A percentile compares a stretch with the other conserved stretches of the same genome.
Evolutionary conservation across 257 asterid genomes (phyloP).

Genomic region (Petunia secreta): DNA sequence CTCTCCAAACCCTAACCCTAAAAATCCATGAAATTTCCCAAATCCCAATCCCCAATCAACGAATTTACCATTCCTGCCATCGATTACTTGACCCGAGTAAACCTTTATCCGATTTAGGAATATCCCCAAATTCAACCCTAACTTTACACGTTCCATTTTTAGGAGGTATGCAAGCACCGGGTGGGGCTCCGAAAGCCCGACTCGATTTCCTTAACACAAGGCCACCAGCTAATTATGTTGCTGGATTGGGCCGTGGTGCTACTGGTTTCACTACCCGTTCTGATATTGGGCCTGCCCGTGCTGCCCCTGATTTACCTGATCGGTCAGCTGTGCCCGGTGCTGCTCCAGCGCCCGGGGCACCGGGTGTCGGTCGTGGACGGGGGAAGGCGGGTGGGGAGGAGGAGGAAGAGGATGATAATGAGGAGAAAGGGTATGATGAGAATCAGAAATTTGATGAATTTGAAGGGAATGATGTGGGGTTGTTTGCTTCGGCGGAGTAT

Average conservation of each 20-base stretch:
- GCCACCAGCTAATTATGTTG: constrained; percentile 84
- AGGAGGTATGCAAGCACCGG: constrained; percentile 78
- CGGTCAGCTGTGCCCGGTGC: constrained; percentile 58
- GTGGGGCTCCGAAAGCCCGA: constrained; percentile 49
- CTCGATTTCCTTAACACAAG: constrained; percentile 63
- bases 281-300: constrained; percentile 95
- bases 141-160: constrained; percentile 56
- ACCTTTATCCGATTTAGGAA: constrained; percentile 48
- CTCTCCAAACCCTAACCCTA: constrained; percentile 42
- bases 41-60: constrained; percentile 59
- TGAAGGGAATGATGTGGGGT: constrained; percentile 88
- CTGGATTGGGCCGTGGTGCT: constrained; percentile 97
- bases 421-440: constrained; percentile 89
- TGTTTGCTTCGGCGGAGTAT: constrained; percentile 92
- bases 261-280: constrained; percentile 96
- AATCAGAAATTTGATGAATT: constrained; percentile 91
- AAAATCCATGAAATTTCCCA: constrained; percentile 45
- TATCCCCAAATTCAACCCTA: constrained; percentile 58
- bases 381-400: constrained; percentile 74
- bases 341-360: constrained; percentile 40
- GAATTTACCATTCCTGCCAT: constrained; percentile 56
- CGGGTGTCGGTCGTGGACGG: constrained; percentile 65
- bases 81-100: constrained; percentile 43
- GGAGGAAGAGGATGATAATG: constrained; percentile 74
- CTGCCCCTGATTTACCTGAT: constrained; percentile 87